phyloP scores from a whole-genome alignment of 2,329 filamentous ascomycete genomes.

The Venturia effusa region DNA sequence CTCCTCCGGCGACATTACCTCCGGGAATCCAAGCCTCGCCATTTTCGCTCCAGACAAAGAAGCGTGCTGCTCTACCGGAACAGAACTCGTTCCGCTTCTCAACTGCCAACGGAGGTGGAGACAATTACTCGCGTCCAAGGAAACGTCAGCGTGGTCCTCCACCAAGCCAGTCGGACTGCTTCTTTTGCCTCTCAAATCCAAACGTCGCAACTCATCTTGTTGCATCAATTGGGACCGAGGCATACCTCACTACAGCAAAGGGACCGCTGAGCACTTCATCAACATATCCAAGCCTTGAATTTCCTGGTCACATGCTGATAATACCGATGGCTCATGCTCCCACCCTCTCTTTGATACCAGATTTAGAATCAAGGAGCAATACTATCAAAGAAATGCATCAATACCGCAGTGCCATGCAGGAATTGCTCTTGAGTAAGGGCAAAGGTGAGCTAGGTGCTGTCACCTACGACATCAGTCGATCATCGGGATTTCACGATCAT shows the following conservation, averaged over 20 bases:
- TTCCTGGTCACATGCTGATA: slow-evolving; percentile 81
- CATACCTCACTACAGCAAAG: slow-evolving; percentile 85
- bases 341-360: slow-evolving; percentile 57
- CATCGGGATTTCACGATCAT: slow-evolving; percentile 73
- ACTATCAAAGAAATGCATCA: slow-evolving; percentile 73
- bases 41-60: slow-evolving; percentile 47
- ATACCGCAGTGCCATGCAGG: slow-evolving; percentile 67
- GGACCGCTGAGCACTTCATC: slow-evolving; percentile 66
- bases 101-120: slow-evolving; percentile 13
- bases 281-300: slow-evolving; percentile 62
- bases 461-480: slow-evolving; percentile 84
- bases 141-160: slow-evolving; percentile 30
- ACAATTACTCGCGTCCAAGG: slow-evolving; percentile 26
- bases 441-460: slow-evolving; percentile 61
- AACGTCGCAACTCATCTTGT: slow-evolving; percentile 79
- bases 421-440: slow-evolving; percentile 52
- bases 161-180: slow-evolving; percentile 61
- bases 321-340: slow-evolving; percentile 77
- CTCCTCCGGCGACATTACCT: slow-evolving; percentile 51
- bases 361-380: slow-evolving; percentile 42
- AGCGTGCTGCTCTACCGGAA: slow-evolving; percentile 38
- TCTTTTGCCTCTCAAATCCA: slow-evolving; percentile 88
- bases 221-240: slow-evolving; percentile 75
- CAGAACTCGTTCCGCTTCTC: slow-evolving; percentile 24
- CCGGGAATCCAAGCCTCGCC: slow-evolving; percentile 66